Percentiles rank a stretch among this genome's conserved stretches.
These are phyloP conservation scores for Xylaria sp. DNA, from an alignment of 495 filamentous ascomycete species.

Conservation along the genomic window DNA sequence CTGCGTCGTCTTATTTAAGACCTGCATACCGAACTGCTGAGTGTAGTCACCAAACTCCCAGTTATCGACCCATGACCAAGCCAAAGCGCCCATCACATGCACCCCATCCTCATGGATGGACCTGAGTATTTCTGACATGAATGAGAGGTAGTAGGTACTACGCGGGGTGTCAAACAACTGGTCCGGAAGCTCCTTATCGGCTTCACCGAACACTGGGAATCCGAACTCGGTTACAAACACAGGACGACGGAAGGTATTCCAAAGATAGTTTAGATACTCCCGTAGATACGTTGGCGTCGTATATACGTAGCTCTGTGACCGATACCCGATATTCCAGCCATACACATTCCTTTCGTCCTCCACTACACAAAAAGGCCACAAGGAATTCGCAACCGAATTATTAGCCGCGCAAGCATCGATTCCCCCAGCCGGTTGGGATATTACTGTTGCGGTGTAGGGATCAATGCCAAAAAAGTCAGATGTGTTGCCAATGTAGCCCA, in stretches of 20 bases:
- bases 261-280: constrained; percentile 51
- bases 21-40: constrained; percentile 52
- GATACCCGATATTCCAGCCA: constrained; percentile 39
- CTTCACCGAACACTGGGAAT: constrained; percentile 25
- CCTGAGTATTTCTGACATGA: constrained; percentile 53
- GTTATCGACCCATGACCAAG: constrained; percentile 58
- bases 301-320: constrained; percentile 51
- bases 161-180: constrained; percentile 49
- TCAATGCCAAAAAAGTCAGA: constrained; percentile 56
- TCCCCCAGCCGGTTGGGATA: constrained; percentile 45
- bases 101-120: constrained; percentile 54
- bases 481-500: constrained; percentile 45
- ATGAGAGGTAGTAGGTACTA: constrained; percentile 29
- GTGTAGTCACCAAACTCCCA: constrained; percentile 50
- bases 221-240: constrained; percentile 39
- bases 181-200: constrained; percentile 54
- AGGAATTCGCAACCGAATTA: constrained; percentile 36
- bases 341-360: constrained; percentile 41
- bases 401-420: constrained; percentile 43
- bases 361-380: constrained; percentile 52
- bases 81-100: constrained; percentile 56
- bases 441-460: constrained; percentile 54
- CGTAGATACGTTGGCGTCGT: constrained; percentile 42
- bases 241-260: constrained; percentile 50
- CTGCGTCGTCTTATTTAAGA: constrained; percentile 50